phyloP scores from a whole-genome alignment of 805 yeast species.

The Dipodascus geniculatus region DNA sequence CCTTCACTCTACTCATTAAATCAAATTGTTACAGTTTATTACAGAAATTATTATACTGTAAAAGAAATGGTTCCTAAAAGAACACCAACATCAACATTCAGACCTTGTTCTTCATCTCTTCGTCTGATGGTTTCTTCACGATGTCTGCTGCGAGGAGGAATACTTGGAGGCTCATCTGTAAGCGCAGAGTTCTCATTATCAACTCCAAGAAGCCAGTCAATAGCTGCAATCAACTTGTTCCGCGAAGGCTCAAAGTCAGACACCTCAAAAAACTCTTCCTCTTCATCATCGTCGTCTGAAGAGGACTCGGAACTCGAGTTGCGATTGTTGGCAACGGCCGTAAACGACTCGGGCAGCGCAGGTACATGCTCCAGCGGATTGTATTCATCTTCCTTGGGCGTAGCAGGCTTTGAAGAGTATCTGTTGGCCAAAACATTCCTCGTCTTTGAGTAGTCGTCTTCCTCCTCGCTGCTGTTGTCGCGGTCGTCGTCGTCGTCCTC shows the following conservation, averaged over 20 bases:
- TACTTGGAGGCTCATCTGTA: conserved; percentile 6
- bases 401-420: neutral
- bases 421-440: conserved; percentile 3
- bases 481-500: conserved; percentile 2
- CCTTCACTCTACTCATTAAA: too few relatives aligned
- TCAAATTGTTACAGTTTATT: too few relatives aligned
- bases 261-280: conserved; percentile 3
- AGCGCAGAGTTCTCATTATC: conserved; percentile 7
- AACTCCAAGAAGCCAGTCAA: conserved; percentile 17
- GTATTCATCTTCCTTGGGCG: neutral
- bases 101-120: conserved; percentile 8
- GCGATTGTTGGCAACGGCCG: neutral
- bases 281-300: conserved; percentile 4
- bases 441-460: neutral
- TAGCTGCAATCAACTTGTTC: neutral
- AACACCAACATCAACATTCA: conserved; percentile 8
- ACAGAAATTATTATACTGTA: neutral
- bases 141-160: conserved; percentile 4
- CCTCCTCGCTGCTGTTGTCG: conserved; percentile 7
- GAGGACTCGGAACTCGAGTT: neutral
- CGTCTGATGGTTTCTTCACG: conserved; percentile 8
- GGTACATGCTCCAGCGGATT: neutral
- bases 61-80: conserved; percentile 7
- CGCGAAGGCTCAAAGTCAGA: neutral
- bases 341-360: neutral